Evolutionary conservation across 306 rosid species (phyloP).

Genomic region (Canavalia gladiata): DNA sequence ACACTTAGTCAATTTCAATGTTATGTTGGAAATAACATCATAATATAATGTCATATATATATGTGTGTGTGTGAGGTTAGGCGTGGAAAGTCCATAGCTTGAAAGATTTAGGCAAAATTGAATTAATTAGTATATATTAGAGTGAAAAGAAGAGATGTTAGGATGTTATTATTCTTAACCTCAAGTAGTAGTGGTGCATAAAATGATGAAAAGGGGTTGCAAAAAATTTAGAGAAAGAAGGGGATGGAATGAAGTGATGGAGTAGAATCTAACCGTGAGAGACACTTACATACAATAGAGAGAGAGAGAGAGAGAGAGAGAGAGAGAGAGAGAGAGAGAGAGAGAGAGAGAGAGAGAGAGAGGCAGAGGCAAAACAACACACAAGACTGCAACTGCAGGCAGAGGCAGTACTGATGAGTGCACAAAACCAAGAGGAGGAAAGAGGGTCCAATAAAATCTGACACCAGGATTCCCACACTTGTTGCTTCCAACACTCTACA

Average conservation of each 20-base stretch:
- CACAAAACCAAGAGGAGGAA: slow-evolving; percentile 46
- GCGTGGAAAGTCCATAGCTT: background rate
- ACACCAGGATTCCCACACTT: slow-evolving; percentile 84
- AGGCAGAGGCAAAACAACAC: slow-evolving; percentile 40
- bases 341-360: slow-evolving; percentile 13
- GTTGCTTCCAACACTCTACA: slow-evolving; percentile 85
- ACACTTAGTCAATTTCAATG: background rate
- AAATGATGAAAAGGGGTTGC: slow-evolving; percentile 11
- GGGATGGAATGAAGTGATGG: slow-evolving; percentile 38
- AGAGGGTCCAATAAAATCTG: slow-evolving; percentile 55
- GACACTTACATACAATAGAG: slow-evolving; percentile 50
- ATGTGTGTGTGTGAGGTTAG: background rate
- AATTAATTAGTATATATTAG: background rate
- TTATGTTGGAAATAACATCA: background rate
- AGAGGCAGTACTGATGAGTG: slow-evolving; percentile 44
- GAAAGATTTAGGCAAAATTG: background rate
- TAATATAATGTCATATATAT: background rate
- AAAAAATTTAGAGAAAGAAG: slow-evolving; percentile 1
- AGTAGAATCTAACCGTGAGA: slow-evolving; percentile 69
- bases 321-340: slow-evolving; percentile 22
- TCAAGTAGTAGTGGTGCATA: background rate
- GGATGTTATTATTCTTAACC: background rate
- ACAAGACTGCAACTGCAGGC: slow-evolving; percentile 46
- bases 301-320: slow-evolving; percentile 13
- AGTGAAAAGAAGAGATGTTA: background rate